Conservation (phyloP, 208 protist genomes). For the Acanthamoeba polyphaga region DNA sequence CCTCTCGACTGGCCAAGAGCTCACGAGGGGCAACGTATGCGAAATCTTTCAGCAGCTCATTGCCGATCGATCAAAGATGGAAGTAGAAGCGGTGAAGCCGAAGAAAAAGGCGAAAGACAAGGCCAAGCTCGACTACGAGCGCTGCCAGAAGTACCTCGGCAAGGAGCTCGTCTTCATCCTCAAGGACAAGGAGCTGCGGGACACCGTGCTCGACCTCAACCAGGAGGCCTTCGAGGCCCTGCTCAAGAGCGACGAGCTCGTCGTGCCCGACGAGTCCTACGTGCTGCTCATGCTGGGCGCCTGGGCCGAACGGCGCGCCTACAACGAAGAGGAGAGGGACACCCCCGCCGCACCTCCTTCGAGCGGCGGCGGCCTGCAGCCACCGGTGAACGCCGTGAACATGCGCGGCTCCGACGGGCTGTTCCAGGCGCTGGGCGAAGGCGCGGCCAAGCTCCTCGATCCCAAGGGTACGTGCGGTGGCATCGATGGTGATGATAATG, state of each 20-base stretch:
- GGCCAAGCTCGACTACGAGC: background rate
- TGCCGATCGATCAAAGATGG: background rate
- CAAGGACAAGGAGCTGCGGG: background rate
- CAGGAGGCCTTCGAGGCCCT: background rate
- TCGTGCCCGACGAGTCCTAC: constrained; percentile 46
- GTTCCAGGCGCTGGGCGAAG: background rate
- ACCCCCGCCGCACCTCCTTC: too few relatives aligned
- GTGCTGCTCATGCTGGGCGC: constrained; percentile 26
- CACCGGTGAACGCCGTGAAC: too few relatives aligned
- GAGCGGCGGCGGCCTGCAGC: too few relatives aligned
- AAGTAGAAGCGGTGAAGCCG: background rate
- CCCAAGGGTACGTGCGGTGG: background rate
- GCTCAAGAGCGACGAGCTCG: background rate
- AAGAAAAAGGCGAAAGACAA: background rate
- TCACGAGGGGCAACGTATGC: background rate
- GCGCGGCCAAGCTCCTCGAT: background rate
- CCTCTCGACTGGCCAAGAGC: background rate
- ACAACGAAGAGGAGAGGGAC: too few relatives aligned
- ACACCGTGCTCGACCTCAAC: background rate
- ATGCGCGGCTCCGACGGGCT: background rate
- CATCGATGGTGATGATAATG: background rate
- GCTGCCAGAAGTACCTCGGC: background rate
- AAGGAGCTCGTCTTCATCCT: background rate
- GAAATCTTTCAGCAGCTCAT: background rate
- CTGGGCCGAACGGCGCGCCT: constrained; percentile 41